Evolutionary conservation across 2,329 filamentous ascomycete genomes (phyloP), one percentile per base, ranked within the genome.

Genomic region (Coniochaeta sp.): DNA sequence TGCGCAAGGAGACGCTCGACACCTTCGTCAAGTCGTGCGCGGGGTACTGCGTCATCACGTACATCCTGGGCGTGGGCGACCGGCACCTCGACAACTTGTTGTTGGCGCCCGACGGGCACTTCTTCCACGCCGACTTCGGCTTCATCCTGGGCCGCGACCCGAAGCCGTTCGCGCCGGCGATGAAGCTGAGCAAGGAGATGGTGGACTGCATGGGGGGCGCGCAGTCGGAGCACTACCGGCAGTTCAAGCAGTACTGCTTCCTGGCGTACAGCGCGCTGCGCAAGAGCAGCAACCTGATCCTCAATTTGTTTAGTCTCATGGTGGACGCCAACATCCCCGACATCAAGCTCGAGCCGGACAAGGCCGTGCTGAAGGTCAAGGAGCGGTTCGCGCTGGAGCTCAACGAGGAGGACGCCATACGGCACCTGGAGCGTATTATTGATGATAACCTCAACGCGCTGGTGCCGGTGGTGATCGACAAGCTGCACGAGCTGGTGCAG

Each of bases 111-210:
- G 89, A 93, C 66, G 95, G 87, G 0, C 91, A 96, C 74, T 99
- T 99, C 79, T 97, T 99, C 82, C 95, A 99, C 72, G 93, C 93
- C 32, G 95, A 99, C 73, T 99, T 99, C 69, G 95, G 96, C 47
- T 99, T 96, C 74, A 99, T 99, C 63, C 88, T 99, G 1, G 95
- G 95, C 19, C 90, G 95, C 44, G 95, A 99, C 67, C 95, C 95
- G 0, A 99, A 99, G 71, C 95, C 95, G 0, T 98, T 99, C 70
- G 93, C 95, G 0, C 95, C 95, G 0, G 87, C 93, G 58, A 96
- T 99, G 88, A 99, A 99, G 74, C 85, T 99, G 9, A 93, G 89
- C 70, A 93, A 93, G 67, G 93, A 99, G 71, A 99, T 99, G 95
- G 91, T 98, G 3, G 95, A 99, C 69, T 95, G 93, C 63, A 97